phyloP scores from a whole-genome alignment of 768 basidiomycete species.

The Suillus luteus region DNA sequence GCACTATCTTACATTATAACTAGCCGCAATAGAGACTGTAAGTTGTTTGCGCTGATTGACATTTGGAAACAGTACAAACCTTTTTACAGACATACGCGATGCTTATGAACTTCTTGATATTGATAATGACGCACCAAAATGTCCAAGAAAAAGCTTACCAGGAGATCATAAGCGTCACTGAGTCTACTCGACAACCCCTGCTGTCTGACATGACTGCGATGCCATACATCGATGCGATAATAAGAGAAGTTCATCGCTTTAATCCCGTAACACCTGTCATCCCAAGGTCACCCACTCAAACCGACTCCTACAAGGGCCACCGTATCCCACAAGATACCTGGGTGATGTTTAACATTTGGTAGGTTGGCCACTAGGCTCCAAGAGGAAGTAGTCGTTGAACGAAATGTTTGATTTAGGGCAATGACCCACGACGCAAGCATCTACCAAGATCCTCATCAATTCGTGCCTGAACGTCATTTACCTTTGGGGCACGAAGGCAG shows the following conservation, averaged over 20 bases:
- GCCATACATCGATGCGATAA: neutral
- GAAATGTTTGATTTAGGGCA: neutral
- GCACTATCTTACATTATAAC: neutral
- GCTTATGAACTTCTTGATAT: neutral
- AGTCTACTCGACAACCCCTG: neutral
- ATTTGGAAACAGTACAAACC: neutral
- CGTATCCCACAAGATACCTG: neutral
- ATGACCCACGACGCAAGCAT: neutral
- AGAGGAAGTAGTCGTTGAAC: neutral
- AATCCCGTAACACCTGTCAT: neutral
- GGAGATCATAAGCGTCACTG: neutral
- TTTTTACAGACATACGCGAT: neutral
- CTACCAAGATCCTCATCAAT: neutral
- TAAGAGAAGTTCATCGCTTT: neutral
- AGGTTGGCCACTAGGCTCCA: neutral
- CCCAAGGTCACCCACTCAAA: neutral
- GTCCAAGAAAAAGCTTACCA: neutral
- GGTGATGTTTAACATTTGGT: slow-evolving; percentile 3
- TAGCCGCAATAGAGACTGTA: neutral
- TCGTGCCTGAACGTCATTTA: neutral
- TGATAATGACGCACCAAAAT: neutral
- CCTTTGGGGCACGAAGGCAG: neutral
- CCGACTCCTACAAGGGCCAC: neutral
- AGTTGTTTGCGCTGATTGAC: neutral
- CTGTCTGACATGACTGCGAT: neutral